A percentile compares a stretch with the other conserved stretches of the same genome.
Evolutionary conservation across 805 yeast species (phyloP).

Genomic region (Pichia californica): DNA sequence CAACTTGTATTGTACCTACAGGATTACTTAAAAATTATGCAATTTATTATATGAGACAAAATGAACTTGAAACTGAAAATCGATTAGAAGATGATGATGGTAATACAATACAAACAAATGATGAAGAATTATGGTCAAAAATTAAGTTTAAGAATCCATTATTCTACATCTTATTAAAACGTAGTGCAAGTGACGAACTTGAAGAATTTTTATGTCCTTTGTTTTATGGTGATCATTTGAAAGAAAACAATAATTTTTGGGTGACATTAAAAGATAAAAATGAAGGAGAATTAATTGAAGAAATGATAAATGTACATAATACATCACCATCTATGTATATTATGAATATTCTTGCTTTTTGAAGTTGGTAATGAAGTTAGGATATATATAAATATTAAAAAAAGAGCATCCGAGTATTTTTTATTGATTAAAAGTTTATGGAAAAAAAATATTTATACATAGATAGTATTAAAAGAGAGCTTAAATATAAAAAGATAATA

Average conservation of each 20-base stretch:
- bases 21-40: constrained; percentile 5
- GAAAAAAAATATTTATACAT: no score
- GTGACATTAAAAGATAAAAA: not conserved
- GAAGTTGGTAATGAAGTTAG: not conserved
- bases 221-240: constrained; percentile 3
- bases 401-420: no score
- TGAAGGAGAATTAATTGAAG: constrained; percentile 6
- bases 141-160: constrained; percentile 3
- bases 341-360: constrained; percentile 5
- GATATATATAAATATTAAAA: no score
- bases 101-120: not conserved
- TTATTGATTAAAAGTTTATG: no score
- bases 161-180: constrained; percentile 2
- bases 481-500: no score
- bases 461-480: no score
- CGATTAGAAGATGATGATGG: not conserved
- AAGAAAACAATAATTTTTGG: constrained; percentile 5
- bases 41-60: not conserved
- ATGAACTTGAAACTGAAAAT: not conserved
- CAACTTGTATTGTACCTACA: constrained; percentile 2
- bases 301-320: not conserved
- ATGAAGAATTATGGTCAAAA: constrained; percentile 3
- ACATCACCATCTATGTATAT: not conserved
- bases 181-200: constrained; percentile 5
- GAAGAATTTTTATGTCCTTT: constrained; percentile 5